A percentile compares a stretch with the other conserved stretches of the same genome.
Evolutionary conservation across 768 basidiomycete genomes (phyloP).

Genomic region (Podaxis sp.): DNA sequence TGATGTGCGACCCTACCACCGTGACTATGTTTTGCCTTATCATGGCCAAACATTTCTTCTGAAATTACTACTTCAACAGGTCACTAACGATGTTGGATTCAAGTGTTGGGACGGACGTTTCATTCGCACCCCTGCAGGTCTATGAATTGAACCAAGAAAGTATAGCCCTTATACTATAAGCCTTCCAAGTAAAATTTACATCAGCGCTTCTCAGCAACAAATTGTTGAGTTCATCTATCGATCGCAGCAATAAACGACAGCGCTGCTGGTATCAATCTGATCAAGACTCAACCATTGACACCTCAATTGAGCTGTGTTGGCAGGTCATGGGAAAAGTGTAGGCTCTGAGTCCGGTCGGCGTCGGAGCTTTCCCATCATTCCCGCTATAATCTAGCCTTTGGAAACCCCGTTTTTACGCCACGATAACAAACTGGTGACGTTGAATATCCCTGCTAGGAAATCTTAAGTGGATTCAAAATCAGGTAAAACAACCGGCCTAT

Average conservation of each 20-base stretch:
- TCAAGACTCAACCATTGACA: background rate
- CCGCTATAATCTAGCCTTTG: background rate
- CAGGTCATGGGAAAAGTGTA: background rate
- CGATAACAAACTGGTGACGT: background rate
- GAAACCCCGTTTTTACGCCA: background rate
- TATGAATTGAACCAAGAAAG: background rate
- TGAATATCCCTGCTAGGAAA: background rate
- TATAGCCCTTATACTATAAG: background rate
- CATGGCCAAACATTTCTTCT: background rate
- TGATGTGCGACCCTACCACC: constrained; percentile 51
- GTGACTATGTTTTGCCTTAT: constrained; percentile 24
- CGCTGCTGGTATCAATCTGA: background rate
- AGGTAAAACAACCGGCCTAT: background rate
- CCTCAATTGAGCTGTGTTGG: background rate
- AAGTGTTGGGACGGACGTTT: constrained; percentile 45
- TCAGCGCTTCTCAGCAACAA: background rate
- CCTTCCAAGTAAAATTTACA: background rate
- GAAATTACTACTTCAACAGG: constrained; percentile 19
- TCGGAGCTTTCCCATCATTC: background rate
- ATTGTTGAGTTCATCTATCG: background rate
- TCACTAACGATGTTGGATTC: constrained; percentile 45
- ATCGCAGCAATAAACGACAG: background rate
- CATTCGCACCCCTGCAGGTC: constrained; percentile 31
- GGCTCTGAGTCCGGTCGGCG: background rate
- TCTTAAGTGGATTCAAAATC: background rate